Evolutionary conservation across 805 yeast species (phyloP).

Genomic region (Wickerhamomyces bisporus): DNA sequence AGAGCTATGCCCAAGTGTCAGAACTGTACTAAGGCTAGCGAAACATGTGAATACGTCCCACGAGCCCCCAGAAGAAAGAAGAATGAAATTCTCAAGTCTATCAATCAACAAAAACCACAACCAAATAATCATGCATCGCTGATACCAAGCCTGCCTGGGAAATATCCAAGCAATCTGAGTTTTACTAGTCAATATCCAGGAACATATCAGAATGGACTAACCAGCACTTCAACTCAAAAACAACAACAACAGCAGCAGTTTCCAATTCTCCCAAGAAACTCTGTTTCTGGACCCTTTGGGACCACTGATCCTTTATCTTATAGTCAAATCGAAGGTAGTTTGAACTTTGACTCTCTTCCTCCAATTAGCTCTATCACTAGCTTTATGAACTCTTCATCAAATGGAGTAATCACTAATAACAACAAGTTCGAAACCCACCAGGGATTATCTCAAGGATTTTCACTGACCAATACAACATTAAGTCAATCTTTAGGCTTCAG

Average conservation of each 20-base stretch:
- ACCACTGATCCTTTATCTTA: conserved; percentile 1
- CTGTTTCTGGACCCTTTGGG: not conserved
- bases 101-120: conserved; percentile 17
- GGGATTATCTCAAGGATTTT: no score
- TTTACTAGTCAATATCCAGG: no score
- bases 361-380: conserved; percentile 8
- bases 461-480: no score
- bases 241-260: not conserved
- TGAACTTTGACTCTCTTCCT: conserved; percentile 2
- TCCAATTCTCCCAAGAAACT: no score
- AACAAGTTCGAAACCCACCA: not conserved
- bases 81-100: conserved; percentile 24
- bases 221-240: no score
- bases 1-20: conserved; percentile 38
- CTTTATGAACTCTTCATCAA: not conserved
- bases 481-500: no score
- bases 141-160: not conserved
- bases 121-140: conserved; percentile 1
- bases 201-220: no score
- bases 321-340: not conserved
- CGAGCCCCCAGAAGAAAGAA: conserved; percentile 36
- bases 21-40: conserved; percentile 36
- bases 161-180: not conserved
- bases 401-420: not conserved
- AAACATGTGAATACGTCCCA: conserved; percentile 38